Percentiles rank a stretch among this genome's conserved stretches.
phyloP scores from a whole-genome alignment of 345 rosid genomes.

The Murraya paniculata region DNA sequence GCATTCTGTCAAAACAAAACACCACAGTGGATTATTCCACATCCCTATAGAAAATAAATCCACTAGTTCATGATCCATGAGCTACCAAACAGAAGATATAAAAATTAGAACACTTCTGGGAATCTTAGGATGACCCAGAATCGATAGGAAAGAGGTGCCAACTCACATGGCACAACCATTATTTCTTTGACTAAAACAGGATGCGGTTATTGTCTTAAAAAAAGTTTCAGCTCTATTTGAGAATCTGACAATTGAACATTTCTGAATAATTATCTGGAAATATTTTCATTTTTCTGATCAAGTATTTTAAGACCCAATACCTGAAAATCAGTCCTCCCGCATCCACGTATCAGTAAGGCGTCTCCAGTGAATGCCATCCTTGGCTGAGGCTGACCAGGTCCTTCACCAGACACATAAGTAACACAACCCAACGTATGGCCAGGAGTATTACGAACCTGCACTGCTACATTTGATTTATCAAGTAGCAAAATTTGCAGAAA shows the following conservation, averaged over 20 bases:
- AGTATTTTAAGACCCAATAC: conserved; percentile 29
- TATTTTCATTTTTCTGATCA: neutral
- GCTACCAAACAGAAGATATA: neutral
- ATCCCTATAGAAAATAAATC: neutral
- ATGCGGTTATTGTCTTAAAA: neutral
- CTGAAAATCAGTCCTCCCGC: conserved; percentile 99
- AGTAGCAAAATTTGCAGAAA: neutral
- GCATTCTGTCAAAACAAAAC: neutral
- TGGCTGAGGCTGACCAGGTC: conserved; percentile 74
- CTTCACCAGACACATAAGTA: conserved; percentile 91
- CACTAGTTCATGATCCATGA: neutral
- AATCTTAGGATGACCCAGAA: neutral
- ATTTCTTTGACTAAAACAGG: neutral
- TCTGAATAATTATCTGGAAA: neutral
- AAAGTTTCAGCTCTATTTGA: neutral
- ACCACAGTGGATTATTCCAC: neutral
- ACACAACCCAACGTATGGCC: conserved; percentile 94
- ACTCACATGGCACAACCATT: neutral
- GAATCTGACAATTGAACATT: neutral
- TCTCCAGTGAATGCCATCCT: conserved; percentile 97
- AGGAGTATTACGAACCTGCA: conserved; percentile 84
- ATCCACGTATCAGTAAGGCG: conserved; percentile 83
- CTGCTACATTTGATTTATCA: conserved; percentile 6
- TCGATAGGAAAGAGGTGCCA: neutral
- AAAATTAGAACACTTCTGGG: neutral